Percentiles rank a stretch among this genome's conserved stretches.
Conservation (phyloP, 2,329 filamentous ascomycete genomes). For the Monosporascus sp. region DNA sequence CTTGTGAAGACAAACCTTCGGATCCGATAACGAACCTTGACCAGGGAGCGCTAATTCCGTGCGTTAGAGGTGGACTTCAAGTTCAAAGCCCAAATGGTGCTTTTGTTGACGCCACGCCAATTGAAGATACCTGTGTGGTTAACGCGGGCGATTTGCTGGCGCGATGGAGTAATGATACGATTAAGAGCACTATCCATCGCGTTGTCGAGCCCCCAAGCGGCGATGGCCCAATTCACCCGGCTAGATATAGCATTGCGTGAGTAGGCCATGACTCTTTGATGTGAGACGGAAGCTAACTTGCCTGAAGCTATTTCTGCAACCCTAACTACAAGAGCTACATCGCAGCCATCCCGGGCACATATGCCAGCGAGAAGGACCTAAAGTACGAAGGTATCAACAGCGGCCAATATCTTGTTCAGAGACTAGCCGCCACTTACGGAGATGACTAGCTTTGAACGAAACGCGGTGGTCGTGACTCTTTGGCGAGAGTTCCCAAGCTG, state of each 20-base stretch:
- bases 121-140: slow-evolving; percentile 74
- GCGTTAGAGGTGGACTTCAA: slow-evolving; percentile 19
- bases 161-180: slow-evolving; percentile 85
- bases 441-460: neutral
- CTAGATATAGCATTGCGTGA: slow-evolving; percentile 80
- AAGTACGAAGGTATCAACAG: slow-evolving; percentile 76
- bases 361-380: slow-evolving; percentile 56
- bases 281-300: no score
- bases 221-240: slow-evolving; percentile 56
- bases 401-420: slow-evolving; percentile 74
- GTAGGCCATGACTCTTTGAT: slow-evolving; percentile 20
- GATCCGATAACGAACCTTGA: no score
- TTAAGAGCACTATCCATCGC: slow-evolving; percentile 84
- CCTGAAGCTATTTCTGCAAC: slow-evolving; percentile 73
- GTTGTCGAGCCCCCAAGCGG: slow-evolving; percentile 77
- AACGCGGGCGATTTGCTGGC: slow-evolving; percentile 86
- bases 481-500: no score
- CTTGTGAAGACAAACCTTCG: no score
- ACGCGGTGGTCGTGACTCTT: no score
- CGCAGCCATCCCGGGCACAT: slow-evolving; percentile 77
- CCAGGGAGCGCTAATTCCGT: neutral
- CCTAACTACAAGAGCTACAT: slow-evolving; percentile 73
- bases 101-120: slow-evolving; percentile 80
- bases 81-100: slow-evolving; percentile 60
- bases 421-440: slow-evolving; percentile 69